phyloP scores from a whole-genome alignment of 495 filamentous ascomycete species.

The Podospora fimiseda region DNA sequence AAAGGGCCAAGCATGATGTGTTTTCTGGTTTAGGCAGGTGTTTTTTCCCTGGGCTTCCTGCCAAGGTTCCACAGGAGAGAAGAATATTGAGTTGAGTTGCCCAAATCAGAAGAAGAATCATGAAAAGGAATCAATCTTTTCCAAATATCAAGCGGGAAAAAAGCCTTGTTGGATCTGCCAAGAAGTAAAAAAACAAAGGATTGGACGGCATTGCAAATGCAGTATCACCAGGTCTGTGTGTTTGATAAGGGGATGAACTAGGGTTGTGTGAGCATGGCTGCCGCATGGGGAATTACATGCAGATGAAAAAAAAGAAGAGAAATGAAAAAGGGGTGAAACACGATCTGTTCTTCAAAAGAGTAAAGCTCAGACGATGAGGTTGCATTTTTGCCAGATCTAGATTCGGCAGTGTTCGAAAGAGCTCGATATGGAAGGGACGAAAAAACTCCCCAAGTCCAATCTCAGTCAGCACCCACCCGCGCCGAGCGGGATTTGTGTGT shows the following conservation, averaged over 20 bases:
- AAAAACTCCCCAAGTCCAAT: neutral
- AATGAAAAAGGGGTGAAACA: neutral
- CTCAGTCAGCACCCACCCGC: neutral
- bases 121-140: too few relatives aligned
- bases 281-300: neutral
- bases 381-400: neutral
- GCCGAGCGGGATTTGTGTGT: neutral
- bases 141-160: too few relatives aligned
- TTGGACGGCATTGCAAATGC: neutral
- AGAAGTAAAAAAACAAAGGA: neutral
- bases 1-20: too few relatives aligned
- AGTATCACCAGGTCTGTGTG: neutral
- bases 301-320: neutral
- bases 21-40: too few relatives aligned
- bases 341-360: neutral
- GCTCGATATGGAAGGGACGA: neutral
- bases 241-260: too few relatives aligned
- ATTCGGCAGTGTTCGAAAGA: neutral
- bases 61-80: too few relatives aligned
- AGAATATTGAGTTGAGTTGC: too few relatives aligned
- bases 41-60: too few relatives aligned
- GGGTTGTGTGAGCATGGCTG: neutral
- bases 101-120: too few relatives aligned
- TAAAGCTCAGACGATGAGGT: neutral
- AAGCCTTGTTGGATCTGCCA: too few relatives aligned